phyloP scores from a whole-genome alignment of 768 basidiomycete genomes.

The Lentinula guzmanii region DNA sequence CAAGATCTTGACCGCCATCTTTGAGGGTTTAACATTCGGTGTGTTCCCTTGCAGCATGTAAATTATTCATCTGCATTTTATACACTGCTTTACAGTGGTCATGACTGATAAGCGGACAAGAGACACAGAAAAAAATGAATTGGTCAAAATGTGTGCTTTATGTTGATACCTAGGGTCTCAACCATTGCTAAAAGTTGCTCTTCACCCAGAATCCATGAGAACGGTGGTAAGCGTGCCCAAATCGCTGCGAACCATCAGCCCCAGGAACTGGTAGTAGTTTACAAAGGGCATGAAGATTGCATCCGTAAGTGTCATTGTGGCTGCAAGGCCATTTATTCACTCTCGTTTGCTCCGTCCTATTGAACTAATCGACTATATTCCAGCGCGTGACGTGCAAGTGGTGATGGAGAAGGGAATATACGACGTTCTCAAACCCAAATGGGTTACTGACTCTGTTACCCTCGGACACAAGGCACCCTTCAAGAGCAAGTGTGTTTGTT shows the following conservation, averaged over 20 bases:
- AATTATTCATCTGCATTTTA: background rate
- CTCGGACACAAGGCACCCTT: constrained; percentile 52
- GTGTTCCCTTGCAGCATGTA: constrained; percentile 18
- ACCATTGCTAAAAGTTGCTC: background rate
- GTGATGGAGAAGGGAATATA: constrained; percentile 64
- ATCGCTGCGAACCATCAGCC: constrained; percentile 47
- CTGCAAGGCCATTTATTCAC: background rate
- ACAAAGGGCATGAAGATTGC: constrained; percentile 47
- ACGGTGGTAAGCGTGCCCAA: constrained; percentile 65
- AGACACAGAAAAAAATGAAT: constrained; percentile 60
- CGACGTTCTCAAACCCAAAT: constrained; percentile 74
- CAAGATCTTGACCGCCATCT: constrained; percentile 55
- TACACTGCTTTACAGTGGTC: constrained; percentile 45
- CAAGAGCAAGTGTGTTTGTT: constrained; percentile 49
- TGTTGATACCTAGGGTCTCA: background rate
- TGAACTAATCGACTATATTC: background rate
- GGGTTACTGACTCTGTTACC: constrained; percentile 77
- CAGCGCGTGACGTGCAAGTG: constrained; percentile 67
- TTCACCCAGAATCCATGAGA: constrained; percentile 53
- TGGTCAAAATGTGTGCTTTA: constrained; percentile 52
- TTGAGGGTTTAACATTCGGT: constrained; percentile 80
- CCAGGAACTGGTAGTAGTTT: constrained; percentile 47
- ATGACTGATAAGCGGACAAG: constrained; percentile 63
- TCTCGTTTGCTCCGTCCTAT: background rate
- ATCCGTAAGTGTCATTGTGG: constrained; percentile 47